Evolutionary conservation across 176 grass and related monocot genomes (phyloP).

Genomic region (Tillandsia fasciculata): DNA sequence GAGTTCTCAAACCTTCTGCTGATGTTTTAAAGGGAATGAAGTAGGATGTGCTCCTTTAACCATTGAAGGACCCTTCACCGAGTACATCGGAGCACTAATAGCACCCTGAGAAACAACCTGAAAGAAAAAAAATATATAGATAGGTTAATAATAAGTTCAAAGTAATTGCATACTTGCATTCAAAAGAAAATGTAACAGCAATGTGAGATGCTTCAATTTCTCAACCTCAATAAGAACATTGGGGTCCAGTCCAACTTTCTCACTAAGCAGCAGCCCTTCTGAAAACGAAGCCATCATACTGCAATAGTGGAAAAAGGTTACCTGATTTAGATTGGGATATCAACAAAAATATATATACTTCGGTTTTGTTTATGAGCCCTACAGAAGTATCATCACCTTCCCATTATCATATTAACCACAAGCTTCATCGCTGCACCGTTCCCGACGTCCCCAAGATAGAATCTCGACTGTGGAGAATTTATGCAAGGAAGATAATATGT

Average conservation of each 20-base stretch:
- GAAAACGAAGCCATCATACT: slow-evolving; percentile 97
- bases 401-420: slow-evolving; percentile 96
- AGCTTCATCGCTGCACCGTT: slow-evolving; percentile 96
- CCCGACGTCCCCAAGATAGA: slow-evolving; percentile 76
- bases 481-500: not conserved
- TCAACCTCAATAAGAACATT: slow-evolving; percentile 77
- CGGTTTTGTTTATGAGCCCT: not conserved
- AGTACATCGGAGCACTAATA: slow-evolving; percentile 82
- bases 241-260: slow-evolving; percentile 66
- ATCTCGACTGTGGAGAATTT: slow-evolving; percentile 37
- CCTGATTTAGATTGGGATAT: not conserved
- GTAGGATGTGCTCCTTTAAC: slow-evolving; percentile 73
- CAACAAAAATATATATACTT: not conserved
- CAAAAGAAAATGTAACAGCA: not conserved
- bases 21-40: slow-evolving; percentile 92
- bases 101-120: slow-evolving; percentile 93
- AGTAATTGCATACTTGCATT: not conserved
- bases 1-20: slow-evolving; percentile 61
- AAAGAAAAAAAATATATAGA: slow-evolving; percentile 8
- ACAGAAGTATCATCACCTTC: slow-evolving; percentile 39
- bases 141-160: not conserved
- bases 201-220: not conserved
- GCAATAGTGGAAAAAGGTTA: slow-evolving; percentile 20
- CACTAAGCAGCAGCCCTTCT: slow-evolving; percentile 71
- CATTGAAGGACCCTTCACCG: slow-evolving; percentile 86